Base-by-base conservation (phyloP, 2,329 filamentous ascomycete species). In the Monilinia vaccinii-corymbosi region DNA sequence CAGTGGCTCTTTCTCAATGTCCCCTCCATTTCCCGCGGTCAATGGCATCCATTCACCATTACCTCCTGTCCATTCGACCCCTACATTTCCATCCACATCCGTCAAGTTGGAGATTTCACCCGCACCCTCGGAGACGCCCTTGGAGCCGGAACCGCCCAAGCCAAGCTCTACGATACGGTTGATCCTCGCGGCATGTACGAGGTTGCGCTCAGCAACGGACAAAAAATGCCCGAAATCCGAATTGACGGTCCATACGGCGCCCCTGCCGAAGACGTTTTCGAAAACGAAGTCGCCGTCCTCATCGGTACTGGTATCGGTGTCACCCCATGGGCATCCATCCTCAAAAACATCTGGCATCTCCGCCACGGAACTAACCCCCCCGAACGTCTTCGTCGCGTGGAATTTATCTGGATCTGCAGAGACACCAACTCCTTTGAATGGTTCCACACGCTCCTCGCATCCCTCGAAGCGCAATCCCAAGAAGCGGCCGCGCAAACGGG, bases 41-140 rank as follows among this genome's bases (percentile, higher is more conserved):
- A 99, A 77, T 99, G 94, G 94, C 94, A 99, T 75, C 94, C 94
- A 1, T 99, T 97, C 73, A 99, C 94, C 71, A 97, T 99, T 74
- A 99, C 94, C 2, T 97, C 94, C 11, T 99, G 94, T 75, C 94
- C 94, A 6, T 94, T 91, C 71, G 94, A 99, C 69, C 89, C 90
- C 0, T 97, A 97, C 71, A 85, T 97, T 66, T 96, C 91, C 44
- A 83, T 99, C 34, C 94, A 99, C 74, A 86, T 99, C 61, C 89
- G 94, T 52, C 94, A 97, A 77, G 93, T 97, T 8, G 94, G 94
- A 66, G 94, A 99, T 76, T 99, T 96, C 72, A 99, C 94, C 14
- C 85, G 86, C 63, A 85, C 87, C n/a, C 82, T 99, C n/a, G 94
- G 91, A 72, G 90, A 97, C 69, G 90, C 93, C 11, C 83, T 97